A percentile compares a stretch with the other conserved stretches of the same genome.
These are phyloP conservation scores for Gossypium lobatum DNA, from an alignment of 441 rosid genomes.

Conservation along the genomic window DNA sequence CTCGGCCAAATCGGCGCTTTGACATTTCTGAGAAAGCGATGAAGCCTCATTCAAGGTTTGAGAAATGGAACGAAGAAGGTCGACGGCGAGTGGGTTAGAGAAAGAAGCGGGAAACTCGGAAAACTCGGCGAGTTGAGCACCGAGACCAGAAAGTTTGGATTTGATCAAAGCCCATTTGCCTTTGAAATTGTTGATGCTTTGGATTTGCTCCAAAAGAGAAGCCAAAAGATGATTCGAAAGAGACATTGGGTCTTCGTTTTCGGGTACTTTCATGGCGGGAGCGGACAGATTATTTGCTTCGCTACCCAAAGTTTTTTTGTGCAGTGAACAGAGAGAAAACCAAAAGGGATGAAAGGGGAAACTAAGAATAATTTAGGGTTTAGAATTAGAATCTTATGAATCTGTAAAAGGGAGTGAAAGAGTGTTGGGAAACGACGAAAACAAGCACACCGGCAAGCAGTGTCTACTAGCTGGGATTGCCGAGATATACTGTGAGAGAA, in stretches of 20 bases:
- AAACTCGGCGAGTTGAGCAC: conserved; percentile 54
- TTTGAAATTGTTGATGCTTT: conserved; percentile 41
- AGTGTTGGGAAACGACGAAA: conserved; percentile 17
- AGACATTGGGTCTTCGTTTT: conserved; percentile 41
- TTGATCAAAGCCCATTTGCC: conserved; percentile 70
- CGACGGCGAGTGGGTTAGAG: conserved; percentile 48
- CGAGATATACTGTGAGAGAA: neutral
- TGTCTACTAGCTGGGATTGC: neutral
- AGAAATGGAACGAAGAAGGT: conserved; percentile 48
- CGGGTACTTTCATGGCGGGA: conserved; percentile 53
- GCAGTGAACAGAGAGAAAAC: conserved; percentile 13
- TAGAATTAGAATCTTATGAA: neutral
- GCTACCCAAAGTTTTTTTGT: neutral
- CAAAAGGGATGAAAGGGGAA: neutral
- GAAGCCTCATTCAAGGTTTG: conserved; percentile 46
- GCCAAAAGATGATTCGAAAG: conserved; percentile 26
- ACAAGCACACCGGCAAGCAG: neutral
- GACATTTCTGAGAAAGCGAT: conserved; percentile 44
- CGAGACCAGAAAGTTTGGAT: conserved; percentile 56
- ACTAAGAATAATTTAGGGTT: neutral
- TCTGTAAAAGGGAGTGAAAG: neutral
- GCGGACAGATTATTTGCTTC: neutral
- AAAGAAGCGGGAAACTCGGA: conserved; percentile 38
- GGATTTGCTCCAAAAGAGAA: conserved; percentile 39
- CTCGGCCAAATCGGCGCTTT: conserved; percentile 35